These are phyloP conservation scores for Odontarrhena argentea DNA, from an alignment of 345 rosid species.

Conservation along the genomic window DNA sequence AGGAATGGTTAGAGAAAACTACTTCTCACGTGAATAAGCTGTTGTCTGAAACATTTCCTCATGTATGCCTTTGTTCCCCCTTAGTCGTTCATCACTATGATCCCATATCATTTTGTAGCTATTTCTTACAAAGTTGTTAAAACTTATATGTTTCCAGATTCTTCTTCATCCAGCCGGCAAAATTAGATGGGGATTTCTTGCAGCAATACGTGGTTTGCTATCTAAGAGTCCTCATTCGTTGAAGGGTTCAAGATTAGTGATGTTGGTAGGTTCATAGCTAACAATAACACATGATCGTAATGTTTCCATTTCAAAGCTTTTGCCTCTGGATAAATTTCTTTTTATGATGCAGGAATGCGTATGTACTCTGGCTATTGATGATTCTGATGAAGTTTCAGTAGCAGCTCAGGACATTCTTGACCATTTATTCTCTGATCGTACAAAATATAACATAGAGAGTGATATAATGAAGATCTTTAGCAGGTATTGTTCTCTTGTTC, in stretches of 20 bases:
- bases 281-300: not conserved
- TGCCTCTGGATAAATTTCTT: slow-evolving; percentile 11
- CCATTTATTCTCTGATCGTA: slow-evolving; percentile 48
- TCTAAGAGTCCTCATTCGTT: slow-evolving; percentile 63
- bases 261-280: slow-evolving; percentile 60
- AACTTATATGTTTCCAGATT: slow-evolving; percentile 53
- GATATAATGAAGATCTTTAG: slow-evolving; percentile 64
- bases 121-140: slow-evolving; percentile 16
- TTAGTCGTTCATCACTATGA: slow-evolving; percentile 16
- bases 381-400: slow-evolving; percentile 63
- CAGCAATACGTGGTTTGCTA: slow-evolving; percentile 69
- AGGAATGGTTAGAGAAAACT: slow-evolving; percentile 75
- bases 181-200: slow-evolving; percentile 70
- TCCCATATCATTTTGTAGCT: slow-evolving; percentile 5
- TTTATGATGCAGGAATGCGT: slow-evolving; percentile 76
- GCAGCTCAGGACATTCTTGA: slow-evolving; percentile 70
- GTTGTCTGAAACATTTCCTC: slow-evolving; percentile 72
- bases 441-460: slow-evolving; percentile 46
- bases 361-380: slow-evolving; percentile 79
- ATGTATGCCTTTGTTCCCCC: slow-evolving; percentile 50
- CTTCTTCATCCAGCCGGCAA: slow-evolving; percentile 72
- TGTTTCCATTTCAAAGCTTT: slow-evolving; percentile 6
- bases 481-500: slow-evolving; percentile 55
- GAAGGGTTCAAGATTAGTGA: slow-evolving; percentile 67
- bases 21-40: slow-evolving; percentile 70